Conservation (phyloP, 2,329 filamentous ascomycete species). For the Penicillium sp. region DNA sequence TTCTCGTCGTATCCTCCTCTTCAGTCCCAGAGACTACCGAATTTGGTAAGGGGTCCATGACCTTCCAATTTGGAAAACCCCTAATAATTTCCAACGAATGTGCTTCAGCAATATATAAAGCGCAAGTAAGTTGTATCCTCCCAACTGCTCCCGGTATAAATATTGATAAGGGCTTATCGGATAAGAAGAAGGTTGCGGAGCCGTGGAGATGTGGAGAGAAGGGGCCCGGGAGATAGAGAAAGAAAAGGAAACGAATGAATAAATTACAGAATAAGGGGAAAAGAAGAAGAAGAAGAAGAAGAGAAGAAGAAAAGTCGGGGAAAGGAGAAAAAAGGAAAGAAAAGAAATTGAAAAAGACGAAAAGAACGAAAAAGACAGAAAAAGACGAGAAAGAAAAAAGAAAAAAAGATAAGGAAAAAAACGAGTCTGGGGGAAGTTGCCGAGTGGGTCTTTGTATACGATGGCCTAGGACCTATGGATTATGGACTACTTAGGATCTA, state of each 20-base stretch:
- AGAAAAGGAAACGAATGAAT: constrained; percentile 2
- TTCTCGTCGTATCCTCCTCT: not conserved
- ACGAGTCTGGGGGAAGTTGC: constrained; percentile 20
- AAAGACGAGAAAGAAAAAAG: not conserved
- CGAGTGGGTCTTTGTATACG: constrained; percentile 2
- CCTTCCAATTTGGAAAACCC: not conserved
- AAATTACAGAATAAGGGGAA: constrained; percentile 2
- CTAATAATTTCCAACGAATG: not conserved
- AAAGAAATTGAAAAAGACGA: constrained; percentile 11
- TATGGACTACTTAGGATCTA: not conserved
- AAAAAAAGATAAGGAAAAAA: constrained; percentile 10
- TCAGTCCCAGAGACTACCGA: not conserved
- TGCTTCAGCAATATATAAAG: not conserved
- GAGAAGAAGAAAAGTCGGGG: constrained; percentile 6
- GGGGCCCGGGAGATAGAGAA: constrained; percentile 8
- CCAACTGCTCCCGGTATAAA: not conserved
- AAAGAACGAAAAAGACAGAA: constrained; percentile 2
- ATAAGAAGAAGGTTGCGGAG: constrained; percentile 1
- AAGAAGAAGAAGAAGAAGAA: constrained; percentile 2
- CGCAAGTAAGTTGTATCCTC: not conserved
- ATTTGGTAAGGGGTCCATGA: constrained; percentile 16
- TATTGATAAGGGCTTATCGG: constrained; percentile 15
- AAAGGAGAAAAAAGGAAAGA: constrained; percentile 16
- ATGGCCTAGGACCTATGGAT: not conserved
- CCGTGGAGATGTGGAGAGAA: constrained; percentile 6